A percentile compares a stretch with the other conserved stretches of the same genome.
Evolutionary conservation across 2,329 filamentous ascomycete genomes (phyloP).

Genomic region (Elsinoe arachidis): DNA sequence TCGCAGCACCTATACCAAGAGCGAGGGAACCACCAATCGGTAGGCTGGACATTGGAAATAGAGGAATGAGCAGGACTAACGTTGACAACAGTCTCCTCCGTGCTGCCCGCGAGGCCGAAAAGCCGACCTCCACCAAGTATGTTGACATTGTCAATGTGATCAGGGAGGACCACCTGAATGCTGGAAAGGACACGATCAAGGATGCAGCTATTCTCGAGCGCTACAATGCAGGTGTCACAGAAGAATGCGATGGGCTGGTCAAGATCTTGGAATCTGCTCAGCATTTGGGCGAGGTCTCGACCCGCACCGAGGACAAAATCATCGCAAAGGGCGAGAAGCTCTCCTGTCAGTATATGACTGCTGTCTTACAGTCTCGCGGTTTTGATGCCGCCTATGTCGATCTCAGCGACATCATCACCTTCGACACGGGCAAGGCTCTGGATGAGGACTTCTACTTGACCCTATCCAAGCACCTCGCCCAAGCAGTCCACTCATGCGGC

Average conservation of each 20-base stretch:
- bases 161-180: conserved; percentile 68
- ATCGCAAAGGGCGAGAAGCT: conserved; percentile 94
- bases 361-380: conserved; percentile 68
- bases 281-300: conserved; percentile 44
- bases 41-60: conserved; percentile 42
- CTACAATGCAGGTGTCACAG: conserved; percentile 59
- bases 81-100: conserved; percentile 33
- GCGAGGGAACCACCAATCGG: conserved; percentile 91
- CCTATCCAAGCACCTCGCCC: conserved; percentile 33
- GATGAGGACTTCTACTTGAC: conserved; percentile 41
- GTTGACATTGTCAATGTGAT: conserved; percentile 71
- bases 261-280: conserved; percentile 63
- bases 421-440: conserved; percentile 35
- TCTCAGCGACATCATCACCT: conserved; percentile 70
- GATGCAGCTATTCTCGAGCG: conserved; percentile 37
- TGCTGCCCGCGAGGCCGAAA: conserved; percentile 39
- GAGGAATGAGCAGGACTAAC: not conserved
- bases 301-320: conserved; percentile 56
- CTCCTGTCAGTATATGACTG: conserved; percentile 84
- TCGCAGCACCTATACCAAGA: conserved; percentile 86
- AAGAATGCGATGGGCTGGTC: conserved; percentile 70
- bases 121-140: conserved; percentile 45
- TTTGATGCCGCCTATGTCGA: conserved; percentile 86
- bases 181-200: conserved; percentile 48
- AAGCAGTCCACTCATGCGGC: conserved; percentile 35